Percentiles rank a stretch among this genome's conserved stretches.
phyloP scores from a whole-genome alignment of 2,329 filamentous ascomycete species.

The Pyricularia sp. region DNA sequence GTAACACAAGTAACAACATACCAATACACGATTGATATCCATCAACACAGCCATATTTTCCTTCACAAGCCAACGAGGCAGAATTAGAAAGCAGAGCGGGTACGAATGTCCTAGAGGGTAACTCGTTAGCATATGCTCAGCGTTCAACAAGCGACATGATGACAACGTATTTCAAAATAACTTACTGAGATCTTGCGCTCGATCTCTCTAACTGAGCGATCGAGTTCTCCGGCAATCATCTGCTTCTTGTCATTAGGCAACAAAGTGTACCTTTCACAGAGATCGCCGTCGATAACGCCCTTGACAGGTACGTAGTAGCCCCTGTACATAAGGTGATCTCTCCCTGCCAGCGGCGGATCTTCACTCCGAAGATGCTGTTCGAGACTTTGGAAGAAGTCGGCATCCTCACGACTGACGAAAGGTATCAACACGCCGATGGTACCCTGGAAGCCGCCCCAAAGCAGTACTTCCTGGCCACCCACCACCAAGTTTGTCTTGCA shows the following conservation, averaged over 20 bases:
- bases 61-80: neutral
- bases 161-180: conserved; percentile 8
- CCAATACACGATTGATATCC: neutral
- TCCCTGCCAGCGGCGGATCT: conserved; percentile 78
- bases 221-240: conserved; percentile 88
- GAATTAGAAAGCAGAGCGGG: conserved; percentile 45
- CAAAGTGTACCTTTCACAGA: conserved; percentile 85
- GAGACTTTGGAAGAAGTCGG: conserved; percentile 94
- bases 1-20: neutral
- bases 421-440: conserved; percentile 91
- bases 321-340: conserved; percentile 92
- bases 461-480: conserved; percentile 80
- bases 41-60: neutral
- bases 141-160: neutral
- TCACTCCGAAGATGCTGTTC: conserved; percentile 82
- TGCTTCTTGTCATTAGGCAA: conserved; percentile 84
- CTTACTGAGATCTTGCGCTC: conserved; percentile 82
- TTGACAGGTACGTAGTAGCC: conserved; percentile 96
- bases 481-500: conserved; percentile 84
- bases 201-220: conserved; percentile 84
- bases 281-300: conserved; percentile 90
- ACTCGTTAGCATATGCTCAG: neutral
- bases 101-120: conserved; percentile 42
- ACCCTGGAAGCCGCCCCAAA: conserved; percentile 92
- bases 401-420: conserved; percentile 83